Evolutionary conservation across 208 protist genomes (phyloP).

Genomic region (Herpetomonas muscarum): DNA sequence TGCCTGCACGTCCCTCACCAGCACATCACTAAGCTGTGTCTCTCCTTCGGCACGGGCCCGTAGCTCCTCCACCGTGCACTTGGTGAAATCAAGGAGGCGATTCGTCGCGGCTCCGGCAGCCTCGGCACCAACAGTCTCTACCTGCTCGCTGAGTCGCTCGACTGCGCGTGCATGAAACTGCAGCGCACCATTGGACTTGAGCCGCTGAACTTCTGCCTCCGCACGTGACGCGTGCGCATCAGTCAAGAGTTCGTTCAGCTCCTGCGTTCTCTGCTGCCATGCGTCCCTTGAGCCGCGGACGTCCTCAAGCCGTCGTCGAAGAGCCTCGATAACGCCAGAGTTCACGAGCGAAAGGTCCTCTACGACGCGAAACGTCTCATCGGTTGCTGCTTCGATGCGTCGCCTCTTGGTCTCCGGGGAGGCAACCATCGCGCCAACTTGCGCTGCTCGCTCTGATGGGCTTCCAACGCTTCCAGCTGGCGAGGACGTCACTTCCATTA

Average conservation of each 20-base stretch:
- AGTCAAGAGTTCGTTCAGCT: not conserved
- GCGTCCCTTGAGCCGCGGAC: slow-evolving; percentile 19
- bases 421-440: too few species aligned
- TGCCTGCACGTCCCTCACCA: slow-evolving; percentile 34
- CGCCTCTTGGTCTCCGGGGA: too few species aligned
- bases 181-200: not conserved
- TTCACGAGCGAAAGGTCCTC: slow-evolving; percentile 21
- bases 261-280: not conserved
- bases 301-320: slow-evolving; percentile 21
- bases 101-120: slow-evolving; percentile 14
- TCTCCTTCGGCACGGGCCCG: slow-evolving; percentile 29
- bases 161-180: slow-evolving; percentile 8
- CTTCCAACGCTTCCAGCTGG: too few species aligned
- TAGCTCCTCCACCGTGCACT: slow-evolving; percentile 14
- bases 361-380: slow-evolving; percentile 16
- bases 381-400: slow-evolving; percentile 11
- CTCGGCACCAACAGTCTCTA: slow-evolving; percentile 7
- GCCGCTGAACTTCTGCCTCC: slow-evolving; percentile 10
- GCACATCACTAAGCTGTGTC: slow-evolving; percentile 31
- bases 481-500: not conserved
- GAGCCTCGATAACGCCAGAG: slow-evolving; percentile 19
- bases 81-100: slow-evolving; percentile 5
- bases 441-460: too few species aligned
- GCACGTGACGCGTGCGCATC: not conserved
- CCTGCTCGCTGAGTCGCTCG: slow-evolving; percentile 2